Evolutionary conservation across 139 green algal genomes (phyloP).

Genomic region (Chlorella sp.): DNA sequence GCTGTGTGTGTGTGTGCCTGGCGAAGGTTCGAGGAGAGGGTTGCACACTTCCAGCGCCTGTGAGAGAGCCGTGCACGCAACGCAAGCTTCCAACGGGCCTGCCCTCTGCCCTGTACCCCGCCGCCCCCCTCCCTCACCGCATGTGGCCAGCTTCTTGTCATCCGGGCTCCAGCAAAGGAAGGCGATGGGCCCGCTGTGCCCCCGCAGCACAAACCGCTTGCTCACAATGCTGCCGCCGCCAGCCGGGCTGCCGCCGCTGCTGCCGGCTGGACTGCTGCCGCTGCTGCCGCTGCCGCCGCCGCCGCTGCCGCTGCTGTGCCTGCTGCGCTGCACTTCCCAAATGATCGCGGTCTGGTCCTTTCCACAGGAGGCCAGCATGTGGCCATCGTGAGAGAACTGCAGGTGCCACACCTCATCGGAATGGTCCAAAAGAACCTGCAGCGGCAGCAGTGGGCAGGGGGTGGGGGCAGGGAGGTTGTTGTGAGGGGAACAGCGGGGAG

Average conservation of each 20-base stretch:
- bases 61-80: no score
- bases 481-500: no score
- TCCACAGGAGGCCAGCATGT: slow-evolving; percentile 76
- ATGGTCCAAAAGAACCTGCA: slow-evolving; percentile 80
- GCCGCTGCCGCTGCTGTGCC: neutral
- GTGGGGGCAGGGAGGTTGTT: no score
- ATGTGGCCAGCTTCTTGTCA: slow-evolving; percentile 51
- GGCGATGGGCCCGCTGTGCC: slow-evolving; percentile 55
- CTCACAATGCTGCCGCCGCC: neutral
- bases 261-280: neutral
- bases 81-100: no score
- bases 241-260: neutral
- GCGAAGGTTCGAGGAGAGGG: no score
- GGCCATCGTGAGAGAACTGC: slow-evolving; percentile 83
- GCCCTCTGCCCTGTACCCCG: neutral
- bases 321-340: slow-evolving; percentile 58
- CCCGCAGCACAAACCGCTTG: slow-evolving; percentile 46
- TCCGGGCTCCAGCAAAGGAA: slow-evolving; percentile 70
- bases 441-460: neutral
- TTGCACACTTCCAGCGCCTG: no score
- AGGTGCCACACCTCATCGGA: slow-evolving; percentile 95
- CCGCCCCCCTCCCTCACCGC: neutral
- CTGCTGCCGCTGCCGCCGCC: neutral
- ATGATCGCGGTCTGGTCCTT: slow-evolving; percentile 78
- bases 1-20: no score